These are phyloP conservation scores for Pestalotiopsis sp. DNA, from an alignment of 2,329 filamentous ascomycete species.

Conservation along the genomic window DNA sequence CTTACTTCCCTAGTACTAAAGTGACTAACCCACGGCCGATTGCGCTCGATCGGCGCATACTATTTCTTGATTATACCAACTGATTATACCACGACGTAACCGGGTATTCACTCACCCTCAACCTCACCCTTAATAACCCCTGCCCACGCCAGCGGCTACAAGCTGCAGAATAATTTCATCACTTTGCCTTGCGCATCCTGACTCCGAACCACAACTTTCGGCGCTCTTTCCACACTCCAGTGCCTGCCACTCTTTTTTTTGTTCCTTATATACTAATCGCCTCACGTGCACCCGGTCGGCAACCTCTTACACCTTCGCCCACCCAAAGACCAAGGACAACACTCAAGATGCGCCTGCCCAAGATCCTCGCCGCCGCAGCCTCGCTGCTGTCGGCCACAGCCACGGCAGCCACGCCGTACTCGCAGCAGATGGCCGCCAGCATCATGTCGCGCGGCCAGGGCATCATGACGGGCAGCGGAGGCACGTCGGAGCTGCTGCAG, in stretches of 20 bases:
- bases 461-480: conserved; percentile 32
- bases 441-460: conserved; percentile 36
- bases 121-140: neutral
- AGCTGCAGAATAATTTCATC: neutral
- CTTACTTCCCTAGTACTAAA: neutral
- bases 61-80: neutral
- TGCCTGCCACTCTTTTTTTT: neutral
- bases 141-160: neutral
- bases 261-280: neutral
- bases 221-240: neutral
- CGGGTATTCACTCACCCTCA: neutral
- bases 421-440: conserved; percentile 33
- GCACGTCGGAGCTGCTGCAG: conserved; percentile 32
- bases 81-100: neutral
- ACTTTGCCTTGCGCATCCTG: too few species aligned
- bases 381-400: neutral
- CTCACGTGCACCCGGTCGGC: neutral
- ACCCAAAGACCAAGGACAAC: neutral
- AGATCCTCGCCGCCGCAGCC: neutral
- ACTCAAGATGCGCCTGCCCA: neutral
- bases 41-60: neutral
- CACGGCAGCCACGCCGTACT: conserved; percentile 16
- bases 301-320: neutral
- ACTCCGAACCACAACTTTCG: neutral
- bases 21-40: neutral